Evolutionary conservation across 345 rosid genomes (phyloP).

Genomic region (Eucalyptus regnans): DNA sequence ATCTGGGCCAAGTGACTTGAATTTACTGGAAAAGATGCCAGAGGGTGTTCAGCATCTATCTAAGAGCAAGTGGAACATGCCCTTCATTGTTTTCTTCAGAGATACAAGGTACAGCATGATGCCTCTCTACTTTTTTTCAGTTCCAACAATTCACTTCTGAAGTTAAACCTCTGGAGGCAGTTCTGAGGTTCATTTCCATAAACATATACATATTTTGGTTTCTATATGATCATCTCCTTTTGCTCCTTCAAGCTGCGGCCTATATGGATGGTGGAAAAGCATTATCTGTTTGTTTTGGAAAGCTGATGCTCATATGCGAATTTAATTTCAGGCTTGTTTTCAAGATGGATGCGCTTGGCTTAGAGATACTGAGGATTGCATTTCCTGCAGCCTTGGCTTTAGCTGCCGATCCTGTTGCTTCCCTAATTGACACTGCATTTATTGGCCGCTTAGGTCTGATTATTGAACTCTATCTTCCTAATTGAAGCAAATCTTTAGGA

Average conservation of each 20-base stretch:
- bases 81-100: constrained; percentile 53
- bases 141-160: background rate
- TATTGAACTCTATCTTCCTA: background rate
- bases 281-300: background rate
- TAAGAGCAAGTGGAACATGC: constrained; percentile 23
- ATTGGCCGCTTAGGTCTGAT: constrained; percentile 60
- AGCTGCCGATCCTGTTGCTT: constrained; percentile 93
- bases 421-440: constrained; percentile 89
- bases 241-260: background rate
- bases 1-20: background rate
- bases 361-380: constrained; percentile 70
- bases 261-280: background rate
- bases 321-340: constrained; percentile 41
- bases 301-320: background rate
- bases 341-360: constrained; percentile 66
- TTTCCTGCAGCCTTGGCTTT: constrained; percentile 93
- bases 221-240: background rate
- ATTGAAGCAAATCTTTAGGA: background rate
- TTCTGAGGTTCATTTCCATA: background rate
- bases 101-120: constrained; percentile 41
- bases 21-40: background rate
- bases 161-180: background rate
- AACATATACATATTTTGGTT: background rate
- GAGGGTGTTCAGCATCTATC: background rate
- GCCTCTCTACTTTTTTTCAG: background rate